phyloP scores from a whole-genome alignment of 306 rosid genomes.

The Trifolium subterraneum region DNA sequence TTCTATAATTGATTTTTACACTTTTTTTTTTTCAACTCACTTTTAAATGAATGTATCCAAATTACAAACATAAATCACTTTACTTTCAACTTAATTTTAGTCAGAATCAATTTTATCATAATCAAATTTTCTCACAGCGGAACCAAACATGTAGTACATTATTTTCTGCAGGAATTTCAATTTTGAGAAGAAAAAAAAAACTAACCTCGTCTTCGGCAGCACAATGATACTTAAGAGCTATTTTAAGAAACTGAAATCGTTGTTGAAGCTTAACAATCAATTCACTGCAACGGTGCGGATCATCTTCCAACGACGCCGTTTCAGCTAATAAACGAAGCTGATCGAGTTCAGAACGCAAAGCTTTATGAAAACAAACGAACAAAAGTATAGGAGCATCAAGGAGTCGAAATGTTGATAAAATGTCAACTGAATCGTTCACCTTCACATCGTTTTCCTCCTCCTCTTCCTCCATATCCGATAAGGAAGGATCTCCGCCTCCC shows the following conservation, averaged over 20 bases:
- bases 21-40: too few species aligned
- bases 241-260: constrained; percentile 71
- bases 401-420: constrained; percentile 39
- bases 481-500: constrained; percentile 59
- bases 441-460: constrained; percentile 42
- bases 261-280: constrained; percentile 53
- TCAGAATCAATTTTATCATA: too few species aligned
- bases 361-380: constrained; percentile 73
- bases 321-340: constrained; percentile 52
- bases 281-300: constrained; percentile 17
- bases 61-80: too few species aligned
- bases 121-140: too few species aligned
- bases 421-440: constrained; percentile 36
- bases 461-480: constrained; percentile 42
- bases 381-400: constrained; percentile 68
- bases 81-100: too few species aligned
- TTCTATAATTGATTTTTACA: too few species aligned
- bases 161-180: too few species aligned
- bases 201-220: constrained; percentile 89
- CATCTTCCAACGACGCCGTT: constrained; percentile 54
- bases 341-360: constrained; percentile 70
- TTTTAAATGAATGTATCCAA: too few species aligned
- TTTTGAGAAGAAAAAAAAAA: not conserved
- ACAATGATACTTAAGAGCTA: constrained; percentile 71
- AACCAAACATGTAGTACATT: too few species aligned